phyloP scores from a whole-genome alignment of 108 stramenopile genomes.

The Thalassiosira profunda region DNA sequence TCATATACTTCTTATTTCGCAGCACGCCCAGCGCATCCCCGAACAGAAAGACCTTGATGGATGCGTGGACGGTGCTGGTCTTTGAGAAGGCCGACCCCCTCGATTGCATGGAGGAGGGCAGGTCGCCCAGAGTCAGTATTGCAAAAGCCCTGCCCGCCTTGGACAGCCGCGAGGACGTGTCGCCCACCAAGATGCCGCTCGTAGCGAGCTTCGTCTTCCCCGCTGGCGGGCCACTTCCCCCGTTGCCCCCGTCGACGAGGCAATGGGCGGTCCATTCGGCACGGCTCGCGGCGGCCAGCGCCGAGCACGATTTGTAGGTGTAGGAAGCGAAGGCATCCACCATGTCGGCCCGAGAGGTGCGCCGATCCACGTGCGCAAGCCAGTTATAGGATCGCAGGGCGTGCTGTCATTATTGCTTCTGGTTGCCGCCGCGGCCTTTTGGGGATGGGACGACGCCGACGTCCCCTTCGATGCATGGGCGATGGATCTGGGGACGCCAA shows the following conservation, averaged over 20 bases:
- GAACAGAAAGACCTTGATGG: constrained; percentile 77
- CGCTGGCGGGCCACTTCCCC: background rate
- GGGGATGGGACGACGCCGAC: background rate
- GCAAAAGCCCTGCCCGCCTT: constrained; percentile 76
- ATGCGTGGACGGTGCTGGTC: constrained; percentile 45
- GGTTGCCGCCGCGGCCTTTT: background rate
- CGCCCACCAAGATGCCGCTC: constrained; percentile 29
- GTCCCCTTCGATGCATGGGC: too few species aligned
- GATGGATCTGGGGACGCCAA: too few species aligned
- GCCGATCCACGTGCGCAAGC: constrained; percentile 36
- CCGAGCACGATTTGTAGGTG: constrained; percentile 18
- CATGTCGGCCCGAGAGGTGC: constrained; percentile 36
- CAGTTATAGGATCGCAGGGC: constrained; percentile 32
- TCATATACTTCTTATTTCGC: constrained; percentile 31
- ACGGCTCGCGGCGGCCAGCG: constrained; percentile 23
- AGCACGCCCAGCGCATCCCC: constrained; percentile 57
- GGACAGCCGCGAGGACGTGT: constrained; percentile 11
- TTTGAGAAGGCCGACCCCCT: background rate
- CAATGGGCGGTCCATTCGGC: constrained; percentile 21
- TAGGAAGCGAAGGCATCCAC: constrained; percentile 29
- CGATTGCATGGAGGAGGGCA: constrained; percentile 13
- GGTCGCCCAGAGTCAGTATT: constrained; percentile 62
- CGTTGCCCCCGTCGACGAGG: constrained; percentile 2
- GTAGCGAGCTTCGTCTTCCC: constrained; percentile 41
- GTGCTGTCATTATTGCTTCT: background rate